Percentiles rank a stretch among this genome's conserved stretches.
These are phyloP conservation scores for Nidula niveotomentosa DNA, from an alignment of 1,284 basidiomycete genomes.

Conservation along the genomic window DNA sequence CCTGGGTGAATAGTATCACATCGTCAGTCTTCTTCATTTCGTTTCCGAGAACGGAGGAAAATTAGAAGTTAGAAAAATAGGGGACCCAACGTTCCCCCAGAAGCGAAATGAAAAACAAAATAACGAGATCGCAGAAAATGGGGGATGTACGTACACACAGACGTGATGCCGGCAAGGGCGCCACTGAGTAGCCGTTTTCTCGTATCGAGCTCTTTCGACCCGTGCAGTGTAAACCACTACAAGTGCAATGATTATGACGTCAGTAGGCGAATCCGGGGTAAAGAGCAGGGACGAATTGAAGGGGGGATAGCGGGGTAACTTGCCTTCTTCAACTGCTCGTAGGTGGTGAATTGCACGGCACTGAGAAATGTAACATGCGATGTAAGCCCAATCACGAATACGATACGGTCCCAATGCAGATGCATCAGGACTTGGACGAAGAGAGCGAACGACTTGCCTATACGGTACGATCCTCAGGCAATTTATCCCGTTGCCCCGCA, in stretches of 20 bases:
- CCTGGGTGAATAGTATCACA: slow-evolving; percentile 37
- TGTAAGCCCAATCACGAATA: not conserved
- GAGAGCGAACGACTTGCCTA: slow-evolving; percentile 37
- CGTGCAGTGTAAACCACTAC: slow-evolving; percentile 69
- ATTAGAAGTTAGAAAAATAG: not conserved
- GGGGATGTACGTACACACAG: slow-evolving; percentile 63
- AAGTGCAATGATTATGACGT: slow-evolving; percentile 23
- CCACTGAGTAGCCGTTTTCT: slow-evolving; percentile 81
- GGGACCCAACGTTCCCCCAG: not conserved
- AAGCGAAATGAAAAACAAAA: not conserved
- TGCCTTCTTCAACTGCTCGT: slow-evolving; percentile 86
- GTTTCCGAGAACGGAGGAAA: not conserved
- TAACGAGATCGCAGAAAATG: not conserved
- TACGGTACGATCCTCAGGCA: slow-evolving; percentile 87
- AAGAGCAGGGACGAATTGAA: not conserved
- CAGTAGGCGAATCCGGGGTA: slow-evolving; percentile 9
- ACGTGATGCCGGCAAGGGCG: slow-evolving; percentile 88
- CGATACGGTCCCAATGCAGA: not conserved
- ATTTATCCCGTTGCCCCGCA: slow-evolving; percentile 93
- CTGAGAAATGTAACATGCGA: slow-evolving; percentile 36
- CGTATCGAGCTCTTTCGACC: slow-evolving; percentile 78
- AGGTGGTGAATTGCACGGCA: slow-evolving; percentile 92
- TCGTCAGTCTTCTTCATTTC: not conserved
- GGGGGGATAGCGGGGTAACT: slow-evolving; percentile 12
- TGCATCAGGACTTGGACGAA: not conserved